These are phyloP conservation scores for Candida xiaguanensis DNA, from an alignment of 805 yeast species.

Conservation along the genomic window DNA sequence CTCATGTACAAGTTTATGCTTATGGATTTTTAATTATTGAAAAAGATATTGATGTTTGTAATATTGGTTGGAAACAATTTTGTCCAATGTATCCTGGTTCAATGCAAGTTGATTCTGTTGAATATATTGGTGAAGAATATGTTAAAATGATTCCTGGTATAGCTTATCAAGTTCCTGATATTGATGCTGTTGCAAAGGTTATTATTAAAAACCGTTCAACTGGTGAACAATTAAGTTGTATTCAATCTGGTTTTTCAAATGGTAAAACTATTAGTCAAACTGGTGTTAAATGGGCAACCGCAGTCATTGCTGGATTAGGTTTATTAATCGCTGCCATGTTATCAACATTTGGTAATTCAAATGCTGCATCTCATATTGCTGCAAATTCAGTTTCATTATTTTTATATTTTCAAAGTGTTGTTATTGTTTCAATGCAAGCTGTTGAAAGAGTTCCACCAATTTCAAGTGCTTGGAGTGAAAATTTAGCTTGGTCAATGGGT, in stretches of 20 bases:
- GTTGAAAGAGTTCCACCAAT: conserved; percentile 89
- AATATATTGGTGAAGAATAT: conserved; percentile 50
- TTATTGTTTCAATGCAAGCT: conserved; percentile 77
- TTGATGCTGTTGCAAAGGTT: conserved; percentile 74
- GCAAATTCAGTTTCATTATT: conserved; percentile 84
- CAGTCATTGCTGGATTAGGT: conserved; percentile 86
- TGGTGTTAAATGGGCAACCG: conserved; percentile 91
- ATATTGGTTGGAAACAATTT: conserved; percentile 73
- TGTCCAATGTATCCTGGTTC: conserved; percentile 86
- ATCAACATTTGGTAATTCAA: conserved; percentile 81
- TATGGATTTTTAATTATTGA: conserved; percentile 76
- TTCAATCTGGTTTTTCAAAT: conserved; percentile 71
- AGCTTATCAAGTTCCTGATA: conserved; percentile 82
- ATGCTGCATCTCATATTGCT: conserved; percentile 83
- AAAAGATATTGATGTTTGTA: conserved; percentile 59
- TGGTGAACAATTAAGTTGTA: conserved; percentile 57
- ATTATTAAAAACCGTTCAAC: conserved; percentile 38
- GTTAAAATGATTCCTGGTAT: conserved; percentile 70
- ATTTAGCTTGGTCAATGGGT: conserved; percentile 94
- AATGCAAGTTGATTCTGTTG: conserved; percentile 69
- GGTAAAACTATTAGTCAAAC: conserved; percentile 78
- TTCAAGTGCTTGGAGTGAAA: conserved; percentile 89
- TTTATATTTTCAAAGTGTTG: conserved; percentile 84
- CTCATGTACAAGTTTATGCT: conserved; percentile 73
- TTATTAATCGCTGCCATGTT: conserved; percentile 75